These are phyloP conservation scores for Cantharellus anzutake DNA, from an alignment of 768 basidiomycete genomes.

Conservation along the genomic window DNA sequence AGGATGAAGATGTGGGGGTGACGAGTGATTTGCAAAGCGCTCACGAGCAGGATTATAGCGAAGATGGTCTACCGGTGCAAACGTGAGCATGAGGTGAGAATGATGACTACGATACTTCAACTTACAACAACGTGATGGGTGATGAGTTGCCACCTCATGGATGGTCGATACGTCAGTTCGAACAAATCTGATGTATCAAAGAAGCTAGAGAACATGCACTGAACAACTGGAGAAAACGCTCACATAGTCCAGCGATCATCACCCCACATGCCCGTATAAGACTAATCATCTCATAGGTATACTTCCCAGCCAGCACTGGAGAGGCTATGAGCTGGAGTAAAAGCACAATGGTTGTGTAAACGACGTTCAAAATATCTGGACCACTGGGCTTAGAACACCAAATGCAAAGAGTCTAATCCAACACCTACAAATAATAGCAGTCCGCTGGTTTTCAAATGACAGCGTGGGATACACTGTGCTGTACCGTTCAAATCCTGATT, in stretches of 20 bases:
- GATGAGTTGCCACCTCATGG: not conserved
- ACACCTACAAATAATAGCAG: not conserved
- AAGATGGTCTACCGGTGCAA: not conserved
- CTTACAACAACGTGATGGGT: not conserved
- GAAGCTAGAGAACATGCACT: not conserved
- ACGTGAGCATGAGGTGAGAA: not conserved
- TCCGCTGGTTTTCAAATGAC: not conserved
- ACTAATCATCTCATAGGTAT: not conserved
- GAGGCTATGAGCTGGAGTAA: not conserved
- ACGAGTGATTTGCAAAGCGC: not conserved
- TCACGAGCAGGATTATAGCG: not conserved
- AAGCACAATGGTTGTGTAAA: not conserved
- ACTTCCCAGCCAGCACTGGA: not conserved
- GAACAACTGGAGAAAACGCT: not conserved
- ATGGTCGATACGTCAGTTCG: not conserved
- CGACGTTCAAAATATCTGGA: not conserved
- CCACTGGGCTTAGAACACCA: not conserved
- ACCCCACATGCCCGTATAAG: too few relatives aligned
- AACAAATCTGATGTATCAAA: not conserved
- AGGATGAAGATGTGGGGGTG: not conserved
- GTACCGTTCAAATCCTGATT: not conserved
- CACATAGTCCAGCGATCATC: too few relatives aligned
- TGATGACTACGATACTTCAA: not conserved
- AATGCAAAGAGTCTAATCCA: not conserved
- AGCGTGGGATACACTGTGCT: not conserved